Conservation (phyloP, 805 yeast genomes). For the Zygotorulaspora chibaensis region DNA sequence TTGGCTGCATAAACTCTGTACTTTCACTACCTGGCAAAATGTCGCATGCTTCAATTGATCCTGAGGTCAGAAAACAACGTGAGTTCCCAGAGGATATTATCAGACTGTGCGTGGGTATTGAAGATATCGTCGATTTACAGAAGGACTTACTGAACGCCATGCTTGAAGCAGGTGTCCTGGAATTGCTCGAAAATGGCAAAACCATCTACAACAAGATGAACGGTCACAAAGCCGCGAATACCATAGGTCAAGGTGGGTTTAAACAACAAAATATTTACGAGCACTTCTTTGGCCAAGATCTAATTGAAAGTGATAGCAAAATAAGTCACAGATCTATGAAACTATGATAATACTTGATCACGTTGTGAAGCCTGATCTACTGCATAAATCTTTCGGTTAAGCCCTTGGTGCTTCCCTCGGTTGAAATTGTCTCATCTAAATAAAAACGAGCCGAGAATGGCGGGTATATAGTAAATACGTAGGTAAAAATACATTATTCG, state of each 20-base stretch:
- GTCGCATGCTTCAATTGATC: constrained; percentile 97
- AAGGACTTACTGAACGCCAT: constrained; percentile 75
- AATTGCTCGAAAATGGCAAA: constrained; percentile 30
- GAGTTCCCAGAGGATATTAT: constrained; percentile 89
- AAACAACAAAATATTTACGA: constrained; percentile 23
- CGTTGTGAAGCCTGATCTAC: too few relatives aligned
- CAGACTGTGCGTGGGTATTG: constrained; percentile 89
- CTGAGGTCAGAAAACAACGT: constrained; percentile 79
- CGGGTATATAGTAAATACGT: not conserved
- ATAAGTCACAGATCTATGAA: constrained; percentile 10
- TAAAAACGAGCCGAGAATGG: constrained; percentile 10
- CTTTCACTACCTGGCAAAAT: constrained; percentile 91
- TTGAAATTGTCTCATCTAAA: not conserved
- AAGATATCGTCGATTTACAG: constrained; percentile 72
- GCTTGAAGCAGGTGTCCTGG: constrained; percentile 55
- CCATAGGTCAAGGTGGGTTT: constrained; percentile 16
- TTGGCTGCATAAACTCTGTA: constrained; percentile 90
- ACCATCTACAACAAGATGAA: constrained; percentile 23
- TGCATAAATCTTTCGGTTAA: too few relatives aligned
- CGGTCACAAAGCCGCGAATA: constrained; percentile 19
- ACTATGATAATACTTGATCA: not conserved
- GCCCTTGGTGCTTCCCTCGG: not conserved
- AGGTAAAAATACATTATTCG: not conserved
- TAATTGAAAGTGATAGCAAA: constrained; percentile 8
- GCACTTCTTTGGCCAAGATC: constrained; percentile 19